phyloP scores from a whole-genome alignment of 768 basidiomycete species.

The Auricularia cornea region DNA sequence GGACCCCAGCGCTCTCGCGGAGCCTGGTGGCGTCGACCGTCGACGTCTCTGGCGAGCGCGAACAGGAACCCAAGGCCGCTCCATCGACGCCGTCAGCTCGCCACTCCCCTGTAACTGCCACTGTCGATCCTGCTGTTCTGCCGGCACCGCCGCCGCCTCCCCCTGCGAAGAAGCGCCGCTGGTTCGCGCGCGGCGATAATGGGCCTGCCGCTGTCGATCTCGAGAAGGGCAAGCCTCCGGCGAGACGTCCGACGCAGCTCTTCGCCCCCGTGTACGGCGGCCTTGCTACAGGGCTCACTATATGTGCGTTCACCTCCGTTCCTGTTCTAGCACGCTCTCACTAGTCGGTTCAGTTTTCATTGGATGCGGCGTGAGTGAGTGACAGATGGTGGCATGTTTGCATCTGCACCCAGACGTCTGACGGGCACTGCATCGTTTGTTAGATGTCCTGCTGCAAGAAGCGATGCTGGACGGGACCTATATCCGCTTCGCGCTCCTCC shows the following conservation, averaged over 20 bases:
- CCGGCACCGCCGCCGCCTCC: no score
- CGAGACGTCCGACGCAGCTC: constrained; percentile 21
- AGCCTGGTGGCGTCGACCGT: no score
- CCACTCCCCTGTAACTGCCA: no score
- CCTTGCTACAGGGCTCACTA: neutral
- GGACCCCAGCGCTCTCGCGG: no score
- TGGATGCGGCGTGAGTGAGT: constrained; percentile 44
- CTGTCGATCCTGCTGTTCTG: no score
- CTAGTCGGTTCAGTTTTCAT: constrained; percentile 48
- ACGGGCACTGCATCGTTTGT: neutral
- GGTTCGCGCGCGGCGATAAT: constrained; percentile 40
- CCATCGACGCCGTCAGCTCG: no score
- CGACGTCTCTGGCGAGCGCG: no score
- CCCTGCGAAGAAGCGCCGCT: no score
- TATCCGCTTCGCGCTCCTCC: constrained; percentile 56
- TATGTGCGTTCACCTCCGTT: neutral
- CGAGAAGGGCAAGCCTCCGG: constrained; percentile 30
- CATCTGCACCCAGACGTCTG: neutral
- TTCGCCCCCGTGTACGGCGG: neutral
- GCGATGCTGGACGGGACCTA: constrained; percentile 58
- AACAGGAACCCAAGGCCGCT: no score
- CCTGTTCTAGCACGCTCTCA: no score
- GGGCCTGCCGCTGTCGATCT: no score
- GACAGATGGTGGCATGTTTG: neutral
- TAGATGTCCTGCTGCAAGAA: constrained; percentile 49